Evolutionary conservation across 1,139 yeast species (phyloP), one percentile per base, ranked within the genome.

Genomic region (Candida sp.): DNA sequence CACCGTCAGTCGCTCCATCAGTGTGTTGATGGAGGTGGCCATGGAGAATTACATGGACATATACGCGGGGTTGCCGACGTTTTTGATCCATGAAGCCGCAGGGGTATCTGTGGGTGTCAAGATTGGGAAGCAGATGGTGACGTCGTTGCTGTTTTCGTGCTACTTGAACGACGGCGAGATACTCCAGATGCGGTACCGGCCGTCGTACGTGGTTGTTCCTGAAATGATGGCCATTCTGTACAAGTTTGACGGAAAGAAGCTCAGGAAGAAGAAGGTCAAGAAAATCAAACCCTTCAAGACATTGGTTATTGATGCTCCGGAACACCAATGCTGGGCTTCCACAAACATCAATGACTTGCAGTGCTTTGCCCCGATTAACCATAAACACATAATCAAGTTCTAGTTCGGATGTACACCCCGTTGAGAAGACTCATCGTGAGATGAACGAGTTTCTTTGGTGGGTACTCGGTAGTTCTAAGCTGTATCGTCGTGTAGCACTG

Each of bases 361-460:
- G 38, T 56, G 59, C 41, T 38, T 31, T 4, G 9, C 28, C 5
- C 47, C 47, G 8, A 27, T 48, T 25, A 39, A 27, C 22, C 45
- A 30, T 25, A 42, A 30, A 27, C 51, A 48, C 28, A 23, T 22
- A 22, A 48, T 49, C 25, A 35, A 12, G 30, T 27, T 50, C 42
- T 34, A 35, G 31, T 31, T 6, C 12, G 37, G 53, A 49, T 37
- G 8, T 27, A 8, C 6, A 56, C 66, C 22, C 75, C 75, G 9
- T 63, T 61, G 46, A 55, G 52, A 40, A 62, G 58, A 43, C 63
- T 62, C 72, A 70, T 69, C 8, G 77, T 72, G 54, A 72, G 69
- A 52, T 72, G 75, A 27, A 66, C 66, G 48, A 61, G 50, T 60
- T 67, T 70, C 52, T 53, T 64, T 45, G 74, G 73, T 49, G 76